Base-by-base conservation (phyloP, 345 rosid genomes). In the Dipteronia dyeriana region DNA sequence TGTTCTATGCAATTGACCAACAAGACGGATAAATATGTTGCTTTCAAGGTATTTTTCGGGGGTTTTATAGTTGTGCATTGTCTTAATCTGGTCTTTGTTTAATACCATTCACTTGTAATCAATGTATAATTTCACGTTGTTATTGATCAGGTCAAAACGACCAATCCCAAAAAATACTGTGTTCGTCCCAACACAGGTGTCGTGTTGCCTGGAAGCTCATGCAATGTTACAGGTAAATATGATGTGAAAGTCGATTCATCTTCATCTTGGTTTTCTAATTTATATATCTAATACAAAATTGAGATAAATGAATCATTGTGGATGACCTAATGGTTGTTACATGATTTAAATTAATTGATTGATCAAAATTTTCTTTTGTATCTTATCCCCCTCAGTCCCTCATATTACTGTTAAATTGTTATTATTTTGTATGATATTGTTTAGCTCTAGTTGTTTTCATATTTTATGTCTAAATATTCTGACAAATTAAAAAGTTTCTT, bases 181-280 rank as follows among this genome's bases (percentile, higher is more conserved):
- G 98, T 94, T 38, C 92, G 98, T 22, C 97, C 98, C 17, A 95
- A 95, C 82, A 81, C 88, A 12, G 97, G 97, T 45, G 71, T 92
- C 75, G 88, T 92, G 79, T 76, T 82, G 68, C 98, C 97, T 17
- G 79, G 97, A 1, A 45, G 72, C 63, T 56, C 92, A 41, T 89
- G 97, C 88, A 81, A 75, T 84, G 91, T 94, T 29, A 91, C 88
- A 51, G 94, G 97, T 92, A 79, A 69, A 65, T 23, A 9, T 34
- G 3, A 70, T 74, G 26, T 39, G 51, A 13, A 69, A 23, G 57
- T 57, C 17, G 7, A 13, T 63, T 19, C 5, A 47, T 75, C 20
- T 75, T 65, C 0, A 8, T 31, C 9, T 14, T 20, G 31, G 13
- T 64, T 64, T 75, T 63, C 9, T 4, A 22, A 67, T 20, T 66